Evolutionary conservation across 345 rosid genomes (phyloP), one percentile per base, ranked within the genome.

Genomic region (Citrus trifoliata): DNA sequence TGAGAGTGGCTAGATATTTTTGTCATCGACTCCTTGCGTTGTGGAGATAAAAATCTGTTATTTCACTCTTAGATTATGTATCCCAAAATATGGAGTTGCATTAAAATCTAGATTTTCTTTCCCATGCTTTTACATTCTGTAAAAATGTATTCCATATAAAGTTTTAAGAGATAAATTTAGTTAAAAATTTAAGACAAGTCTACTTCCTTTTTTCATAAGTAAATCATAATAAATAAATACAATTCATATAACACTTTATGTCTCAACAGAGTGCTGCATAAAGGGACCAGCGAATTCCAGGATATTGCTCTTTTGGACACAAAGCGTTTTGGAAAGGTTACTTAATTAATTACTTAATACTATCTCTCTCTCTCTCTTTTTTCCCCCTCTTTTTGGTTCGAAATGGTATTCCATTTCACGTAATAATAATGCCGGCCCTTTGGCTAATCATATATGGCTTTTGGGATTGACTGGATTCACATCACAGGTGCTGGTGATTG

Each of bases 241-340:
- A 18, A 19, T 64, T 5, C 33, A 65, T 18, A 1, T 16, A 65
- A 33, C 67, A 14, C 74, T 3, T 48, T 67, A 0, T 58, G 38
- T 67, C 25, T 64, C 16, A 27, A 80, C 80, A 95, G 99, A 63
- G 98, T 93, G 70, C 91, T 95, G 48, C 90, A 87, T 56, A 91
- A 80, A 71, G 99, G 93, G 18, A 90, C 90, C 2, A 95, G 98
- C 62, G 85, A 84, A 82, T 92, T 75, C 80, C 99, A 95, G 83
- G 98, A 95, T 71, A 92, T 95, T 76, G 89, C 92, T 78, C 87
- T 95, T 27, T 77, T 93, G 75, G 99, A 95, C 86, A 93, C 99
- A 14, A 92, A 93, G 74, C 92, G 86, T 63, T 95, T 95, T 65
- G 99, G 98, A 59, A 95, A 93, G 96, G 98, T 90, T 8, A 21